Evolutionary conservation across 352 stramenopile species (phyloP).

Genomic region (Globisporangium abappressorium): DNA sequence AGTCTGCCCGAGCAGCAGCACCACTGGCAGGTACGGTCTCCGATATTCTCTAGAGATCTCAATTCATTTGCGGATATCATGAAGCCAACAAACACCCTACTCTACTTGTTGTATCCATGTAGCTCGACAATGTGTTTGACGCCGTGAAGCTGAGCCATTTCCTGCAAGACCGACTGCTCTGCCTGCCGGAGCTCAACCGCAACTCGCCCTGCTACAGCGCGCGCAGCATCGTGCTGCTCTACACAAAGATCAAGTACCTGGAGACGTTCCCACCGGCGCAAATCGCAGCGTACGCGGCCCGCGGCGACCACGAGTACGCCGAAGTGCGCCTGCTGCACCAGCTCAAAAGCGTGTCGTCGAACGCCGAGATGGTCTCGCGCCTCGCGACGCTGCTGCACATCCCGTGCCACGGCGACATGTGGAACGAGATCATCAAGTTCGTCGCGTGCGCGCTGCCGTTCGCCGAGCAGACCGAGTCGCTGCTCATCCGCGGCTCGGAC

Average conservation of each 20-base stretch:
- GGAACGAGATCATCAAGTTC: slow-evolving; percentile 79
- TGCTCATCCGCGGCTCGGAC: slow-evolving; percentile 82
- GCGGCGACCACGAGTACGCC: slow-evolving; percentile 48
- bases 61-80: background rate
- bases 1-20: slow-evolving; percentile 30
- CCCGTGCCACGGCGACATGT: slow-evolving; percentile 64
- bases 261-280: slow-evolving; percentile 63
- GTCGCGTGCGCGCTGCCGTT: slow-evolving; percentile 73
- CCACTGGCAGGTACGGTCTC: slow-evolving; percentile 18
- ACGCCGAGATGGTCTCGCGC: slow-evolving; percentile 59
- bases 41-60: background rate
- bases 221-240: slow-evolving; percentile 73
- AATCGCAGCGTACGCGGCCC: slow-evolving; percentile 55
- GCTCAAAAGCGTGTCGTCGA: slow-evolving; percentile 51
- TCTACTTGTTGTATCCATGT: background rate
- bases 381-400: slow-evolving; percentile 68
- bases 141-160: slow-evolving; percentile 60
- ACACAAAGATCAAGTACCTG: slow-evolving; percentile 83
- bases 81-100: too few relatives aligned
- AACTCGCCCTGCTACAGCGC: slow-evolving; percentile 81
- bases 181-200: slow-evolving; percentile 72
- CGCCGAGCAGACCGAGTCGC: slow-evolving; percentile 79
- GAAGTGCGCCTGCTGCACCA: slow-evolving; percentile 69
- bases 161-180: slow-evolving; percentile 72
- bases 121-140: slow-evolving; percentile 49